These are phyloP conservation scores for Leccinum cinnamomeum DNA, from an alignment of 1,284 basidiomycete genomes.

Conservation along the genomic window DNA sequence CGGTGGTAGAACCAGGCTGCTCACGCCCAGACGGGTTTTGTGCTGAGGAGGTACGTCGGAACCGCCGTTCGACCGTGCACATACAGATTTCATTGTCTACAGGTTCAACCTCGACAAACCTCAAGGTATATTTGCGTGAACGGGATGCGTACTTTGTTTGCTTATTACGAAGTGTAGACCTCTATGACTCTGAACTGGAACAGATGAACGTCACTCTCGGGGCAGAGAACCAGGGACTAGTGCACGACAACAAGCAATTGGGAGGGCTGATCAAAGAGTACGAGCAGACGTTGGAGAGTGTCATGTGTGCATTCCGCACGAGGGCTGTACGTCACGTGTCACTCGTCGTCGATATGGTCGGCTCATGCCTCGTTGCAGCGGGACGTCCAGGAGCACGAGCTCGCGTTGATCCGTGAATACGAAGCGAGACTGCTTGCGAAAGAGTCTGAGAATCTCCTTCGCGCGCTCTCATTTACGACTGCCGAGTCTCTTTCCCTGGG, in stretches of 20 bases:
- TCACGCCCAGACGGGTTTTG: slow-evolving; percentile 85
- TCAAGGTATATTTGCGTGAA: slow-evolving; percentile 57
- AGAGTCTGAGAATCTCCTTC: slow-evolving; percentile 70
- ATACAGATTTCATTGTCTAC: slow-evolving; percentile 1
- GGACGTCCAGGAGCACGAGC: slow-evolving; percentile 91
- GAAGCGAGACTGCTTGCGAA: slow-evolving; percentile 78
- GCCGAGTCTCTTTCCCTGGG: slow-evolving; percentile 69
- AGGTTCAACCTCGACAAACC: slow-evolving; percentile 90
- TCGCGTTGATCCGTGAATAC: slow-evolving; percentile 90
- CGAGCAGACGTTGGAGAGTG: slow-evolving; percentile 92
- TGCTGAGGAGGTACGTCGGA: slow-evolving; percentile 69
- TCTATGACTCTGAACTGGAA: slow-evolving; percentile 92
- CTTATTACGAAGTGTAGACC: slow-evolving; percentile 53
- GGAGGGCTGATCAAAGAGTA: slow-evolving; percentile 92
- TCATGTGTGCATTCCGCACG: slow-evolving; percentile 93
- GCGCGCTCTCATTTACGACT: slow-evolving; percentile 62
- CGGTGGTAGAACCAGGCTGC: slow-evolving; percentile 55
- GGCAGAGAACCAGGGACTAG: slow-evolving; percentile 83
- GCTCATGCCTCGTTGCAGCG: slow-evolving; percentile 50
- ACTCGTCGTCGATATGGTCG: background rate
- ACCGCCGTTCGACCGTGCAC: background rate
- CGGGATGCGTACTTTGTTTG: background rate
- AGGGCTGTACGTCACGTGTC: slow-evolving; percentile 71
- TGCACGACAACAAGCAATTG: slow-evolving; percentile 95
- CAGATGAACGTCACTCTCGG: slow-evolving; percentile 83